Conservation (phyloP, 1,284 basidiomycete genomes). For the Cutaneotrichosporon cavernicola region DNA sequence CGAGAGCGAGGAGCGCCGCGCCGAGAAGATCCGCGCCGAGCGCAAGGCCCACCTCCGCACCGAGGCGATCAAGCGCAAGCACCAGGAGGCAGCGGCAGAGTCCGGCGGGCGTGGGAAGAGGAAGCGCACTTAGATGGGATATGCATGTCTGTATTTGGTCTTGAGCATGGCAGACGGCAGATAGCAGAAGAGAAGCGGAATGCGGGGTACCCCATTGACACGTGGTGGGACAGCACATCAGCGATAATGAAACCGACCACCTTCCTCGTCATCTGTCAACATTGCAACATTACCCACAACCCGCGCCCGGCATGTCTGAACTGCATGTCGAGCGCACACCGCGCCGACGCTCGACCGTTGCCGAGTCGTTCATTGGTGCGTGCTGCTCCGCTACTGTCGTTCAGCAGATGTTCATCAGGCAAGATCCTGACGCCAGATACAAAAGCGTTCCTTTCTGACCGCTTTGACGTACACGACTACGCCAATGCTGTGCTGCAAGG, state of each 20-base stretch:
- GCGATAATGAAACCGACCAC: neutral
- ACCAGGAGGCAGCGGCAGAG: conserved; percentile 39
- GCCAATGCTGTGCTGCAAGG: conserved; percentile 82
- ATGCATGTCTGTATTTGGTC: conserved; percentile 2
- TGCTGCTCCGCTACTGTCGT: neutral
- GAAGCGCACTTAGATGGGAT: conserved; percentile 12
- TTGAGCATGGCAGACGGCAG: neutral
- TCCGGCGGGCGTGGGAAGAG: conserved; percentile 18
- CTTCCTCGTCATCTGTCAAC: neutral
- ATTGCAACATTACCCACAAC: neutral
- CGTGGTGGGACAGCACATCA: neutral
- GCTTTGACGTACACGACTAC: conserved; percentile 82
- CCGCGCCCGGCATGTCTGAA: conserved; percentile 8
- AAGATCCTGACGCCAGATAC: conserved; percentile 36
- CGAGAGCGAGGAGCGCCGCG: conserved; percentile 75
- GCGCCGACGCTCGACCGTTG: conserved; percentile 17
- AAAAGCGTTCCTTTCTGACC: conserved; percentile 54
- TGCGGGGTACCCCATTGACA: neutral
- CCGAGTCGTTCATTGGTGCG: conserved; percentile 27
- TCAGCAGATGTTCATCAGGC: neutral
- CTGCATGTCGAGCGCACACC: conserved; percentile 9
- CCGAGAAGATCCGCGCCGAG: conserved; percentile 70
- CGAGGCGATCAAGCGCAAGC: conserved; percentile 52
- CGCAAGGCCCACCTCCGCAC: conserved; percentile 62
- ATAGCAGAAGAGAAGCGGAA: neutral